Evolutionary conservation across 306 rosid species (phyloP).

Genomic region (Mimosa bimucronata): DNA sequence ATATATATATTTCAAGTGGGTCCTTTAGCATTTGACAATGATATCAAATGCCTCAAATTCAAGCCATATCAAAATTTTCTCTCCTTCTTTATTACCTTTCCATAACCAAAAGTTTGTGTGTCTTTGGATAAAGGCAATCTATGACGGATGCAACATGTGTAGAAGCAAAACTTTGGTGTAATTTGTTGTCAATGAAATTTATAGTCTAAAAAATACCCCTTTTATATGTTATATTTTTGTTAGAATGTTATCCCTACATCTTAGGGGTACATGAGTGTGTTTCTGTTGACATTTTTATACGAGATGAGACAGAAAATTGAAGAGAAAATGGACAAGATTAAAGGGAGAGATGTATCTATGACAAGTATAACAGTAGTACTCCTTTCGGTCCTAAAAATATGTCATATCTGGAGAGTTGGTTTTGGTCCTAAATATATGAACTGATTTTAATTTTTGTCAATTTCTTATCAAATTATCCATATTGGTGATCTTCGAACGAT

Average conservation of each 20-base stretch:
- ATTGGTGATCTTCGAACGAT: too few relatives aligned
- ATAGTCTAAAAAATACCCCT: background rate
- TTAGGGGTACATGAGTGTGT: background rate
- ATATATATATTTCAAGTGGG: conserved; percentile 24
- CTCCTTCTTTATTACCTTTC: background rate
- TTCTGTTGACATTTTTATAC: background rate
- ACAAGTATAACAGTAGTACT: too few relatives aligned
- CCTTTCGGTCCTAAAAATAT: too few relatives aligned
- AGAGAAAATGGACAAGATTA: background rate
- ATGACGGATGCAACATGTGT: background rate
- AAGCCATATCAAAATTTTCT: background rate
- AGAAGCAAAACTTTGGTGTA: background rate
- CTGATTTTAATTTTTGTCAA: too few relatives aligned
- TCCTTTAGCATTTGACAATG: conserved; percentile 28
- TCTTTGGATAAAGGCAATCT: conserved; percentile 17
- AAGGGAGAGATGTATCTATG: background rate
- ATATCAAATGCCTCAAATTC: conserved; percentile 19
- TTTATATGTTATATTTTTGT: background rate
- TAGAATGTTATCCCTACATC: background rate
- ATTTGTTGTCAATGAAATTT: background rate
- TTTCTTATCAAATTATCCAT: too few relatives aligned
- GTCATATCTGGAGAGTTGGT: too few relatives aligned
- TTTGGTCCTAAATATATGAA: too few relatives aligned
- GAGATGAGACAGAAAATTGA: background rate
- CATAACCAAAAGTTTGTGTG: background rate